phyloP scores from a whole-genome alignment of 495 filamentous ascomycete species.

The Xylaria telfairii region DNA sequence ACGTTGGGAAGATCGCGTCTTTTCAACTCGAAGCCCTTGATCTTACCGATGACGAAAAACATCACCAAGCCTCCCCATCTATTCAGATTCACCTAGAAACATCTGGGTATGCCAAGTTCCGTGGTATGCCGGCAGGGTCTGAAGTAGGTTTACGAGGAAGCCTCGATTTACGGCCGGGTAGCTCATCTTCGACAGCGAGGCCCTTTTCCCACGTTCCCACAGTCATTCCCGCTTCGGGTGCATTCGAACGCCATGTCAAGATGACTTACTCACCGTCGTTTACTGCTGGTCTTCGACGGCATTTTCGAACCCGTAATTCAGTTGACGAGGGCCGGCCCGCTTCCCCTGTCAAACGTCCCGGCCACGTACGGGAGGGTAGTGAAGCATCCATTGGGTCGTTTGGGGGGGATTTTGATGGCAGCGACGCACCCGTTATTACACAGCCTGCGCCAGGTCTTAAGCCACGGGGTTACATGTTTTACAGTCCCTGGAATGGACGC shows the following conservation, averaged over 20 bases:
- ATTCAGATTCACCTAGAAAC: conserved; percentile 54
- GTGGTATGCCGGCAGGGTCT: conserved; percentile 47
- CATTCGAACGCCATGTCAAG: conserved; percentile 55
- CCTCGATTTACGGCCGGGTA: conserved; percentile 40
- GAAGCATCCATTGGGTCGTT: conserved; percentile 43
- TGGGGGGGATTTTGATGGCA: conserved; percentile 42
- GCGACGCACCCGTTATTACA: conserved; percentile 42
- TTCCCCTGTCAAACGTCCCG: conserved; percentile 30
- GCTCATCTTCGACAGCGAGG: conserved; percentile 38
- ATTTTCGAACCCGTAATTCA: conserved; percentile 42
- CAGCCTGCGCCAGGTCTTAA: conserved; percentile 52
- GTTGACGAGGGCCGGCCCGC: conserved; percentile 26
- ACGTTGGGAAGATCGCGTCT: conserved; percentile 74
- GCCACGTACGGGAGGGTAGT: conserved; percentile 45
- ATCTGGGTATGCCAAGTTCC: conserved; percentile 58
- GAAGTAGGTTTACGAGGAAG: conserved; percentile 29
- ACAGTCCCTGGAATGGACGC: conserved; percentile 82
- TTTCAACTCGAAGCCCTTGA: conserved; percentile 60
- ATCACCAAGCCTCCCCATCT: conserved; percentile 40
- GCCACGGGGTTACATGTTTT: conserved; percentile 67
- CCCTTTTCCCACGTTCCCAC: conserved; percentile 16
- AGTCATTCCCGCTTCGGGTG: conserved; percentile 31
- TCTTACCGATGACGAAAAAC: conserved; percentile 62
- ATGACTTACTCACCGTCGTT: conserved; percentile 58
- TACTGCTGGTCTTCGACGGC: conserved; percentile 47